Conservation (phyloP, 768 basidiomycete genomes). For the Lactarius tabidus region DNA sequence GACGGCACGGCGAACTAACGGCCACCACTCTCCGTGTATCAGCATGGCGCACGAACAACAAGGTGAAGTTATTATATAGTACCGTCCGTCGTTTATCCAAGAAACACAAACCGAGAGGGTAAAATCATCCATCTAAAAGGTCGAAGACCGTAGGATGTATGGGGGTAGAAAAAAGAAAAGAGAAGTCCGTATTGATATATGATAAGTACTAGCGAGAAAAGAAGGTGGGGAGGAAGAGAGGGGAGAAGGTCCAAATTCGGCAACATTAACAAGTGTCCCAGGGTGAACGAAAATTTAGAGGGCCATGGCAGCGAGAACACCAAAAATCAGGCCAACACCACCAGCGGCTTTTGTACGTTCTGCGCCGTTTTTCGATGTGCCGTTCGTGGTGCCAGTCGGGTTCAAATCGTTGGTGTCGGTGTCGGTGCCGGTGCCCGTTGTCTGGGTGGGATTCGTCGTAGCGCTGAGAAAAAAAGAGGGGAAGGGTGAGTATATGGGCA, state of each 20-base stretch:
- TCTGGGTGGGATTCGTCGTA: not conserved
- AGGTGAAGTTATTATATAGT: constrained; percentile 1
- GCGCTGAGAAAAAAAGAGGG: not conserved
- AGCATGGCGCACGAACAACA: not conserved
- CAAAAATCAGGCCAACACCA: constrained; percentile 8
- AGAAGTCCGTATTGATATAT: not conserved
- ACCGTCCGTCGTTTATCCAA: constrained; percentile 14
- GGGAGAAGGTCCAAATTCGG: not conserved
- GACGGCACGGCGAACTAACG: not conserved
- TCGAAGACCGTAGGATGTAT: not conserved
- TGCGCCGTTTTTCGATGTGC: constrained; percentile 14
- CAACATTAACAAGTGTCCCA: not conserved
- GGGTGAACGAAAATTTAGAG: not conserved
- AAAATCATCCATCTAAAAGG: constrained; percentile 1
- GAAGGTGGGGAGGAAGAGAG: not conserved
- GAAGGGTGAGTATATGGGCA: not conserved
- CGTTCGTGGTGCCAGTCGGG: constrained; percentile 16
- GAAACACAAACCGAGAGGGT: not conserved
- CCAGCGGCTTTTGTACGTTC: constrained; percentile 15
- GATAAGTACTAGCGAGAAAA: not conserved
- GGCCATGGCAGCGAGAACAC: constrained; percentile 16
- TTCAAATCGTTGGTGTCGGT: constrained; percentile 1
- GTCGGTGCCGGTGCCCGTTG: not conserved
- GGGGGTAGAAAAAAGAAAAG: not conserved
- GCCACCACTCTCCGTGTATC: not conserved